Base-by-base conservation (phyloP, 495 filamentous ascomycete genomes). In the Cladorrhinum samala region DNA sequence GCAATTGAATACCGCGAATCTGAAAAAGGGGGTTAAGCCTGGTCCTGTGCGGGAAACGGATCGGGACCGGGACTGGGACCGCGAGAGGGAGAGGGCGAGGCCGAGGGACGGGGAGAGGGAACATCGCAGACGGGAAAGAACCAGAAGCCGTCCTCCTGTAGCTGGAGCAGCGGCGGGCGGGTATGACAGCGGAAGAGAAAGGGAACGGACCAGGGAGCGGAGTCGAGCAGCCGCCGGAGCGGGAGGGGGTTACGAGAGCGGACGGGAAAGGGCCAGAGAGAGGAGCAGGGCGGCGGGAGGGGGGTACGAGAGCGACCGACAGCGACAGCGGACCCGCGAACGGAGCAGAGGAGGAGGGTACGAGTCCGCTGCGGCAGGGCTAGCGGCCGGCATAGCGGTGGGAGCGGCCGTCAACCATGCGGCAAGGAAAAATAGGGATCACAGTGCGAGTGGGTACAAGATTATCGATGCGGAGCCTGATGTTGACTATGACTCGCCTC, bases 1-100 rank as follows among this genome's bases (percentile, higher is more conserved):
- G 14, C 76, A 77, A 58, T 62, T 88, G 37, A 76, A 86, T 54
- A 69, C 76, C n/a, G 67, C 78, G 24, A 83, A 85, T 58, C 71
- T 77, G 37, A 52, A 47, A 37, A 14, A 54, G 9, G 30, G 19
- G 13, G 38, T 27, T 47, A 45, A 49, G 23, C 24, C 18, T 45
- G 52, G 45, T 39, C 46, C 18, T 41, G 52, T 8, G 33, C 21
- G 57, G 49, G 54, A 47, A 64, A 59, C 50, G 59, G 66, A 58
- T 6, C 24, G 25, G 42, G 42, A 46, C 14, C 21, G 45, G 45
- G 24, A 23, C 8, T 17, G 45, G 20, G 24, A 11, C 30, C 45
- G 13, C 37, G 46, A 48, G 25, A 21, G 24, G 24, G 36, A 47
- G 21, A 42, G 49, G n/a, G 49, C 43, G 23, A 24, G 50, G 44